Base-by-base conservation (phyloP, 139 green algal genomes). In the Picochlorum sp. region DNA sequence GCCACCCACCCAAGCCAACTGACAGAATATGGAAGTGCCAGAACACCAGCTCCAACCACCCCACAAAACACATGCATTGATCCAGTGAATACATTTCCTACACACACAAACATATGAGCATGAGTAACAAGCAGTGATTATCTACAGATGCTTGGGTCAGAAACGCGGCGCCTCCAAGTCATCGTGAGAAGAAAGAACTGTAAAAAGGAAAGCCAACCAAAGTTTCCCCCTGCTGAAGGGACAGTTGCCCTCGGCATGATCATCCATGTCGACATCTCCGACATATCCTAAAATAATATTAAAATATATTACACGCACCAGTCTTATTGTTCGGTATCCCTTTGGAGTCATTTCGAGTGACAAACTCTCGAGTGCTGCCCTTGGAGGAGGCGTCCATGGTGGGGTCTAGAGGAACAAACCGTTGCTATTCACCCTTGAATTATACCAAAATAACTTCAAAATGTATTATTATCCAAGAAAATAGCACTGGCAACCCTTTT, bases 1-100 rank as follows among this genome's bases (percentile, higher is more conserved):
- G 47, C 70, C 21, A 72, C 47, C 64, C 65, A 77, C 11, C 70
- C 70, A 21, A 77, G 70, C 47, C 34, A 68, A 10, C 57, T 31
- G 1, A 77, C n/a, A 28, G 23, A 34, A 57, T 68, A 69, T 26
- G 70, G 70, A 56, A 77, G 56, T 26, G 38, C 37, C 31, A 76
- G 45, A n/a, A 76, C 63, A n/a, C 69, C 69, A 2, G 69, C 62
- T n/a, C 69, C 68, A 14, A 68, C 38, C 15, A 66, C 60, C 10
- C 34, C 60, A 44, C 47, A 59, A 23, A 59, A 59, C 0, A 59
- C 23, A 23, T 59, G 51, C 51, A 59, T 59, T 28, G 51, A 23
- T 0, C 18, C 51, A 0, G 51, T 59, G 21, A 30, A 59, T 8
- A 59, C 6, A 59, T 30, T 59, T 34, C 52, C 13, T 66, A 14